Percentiles rank a stretch among this genome's conserved stretches.
Conservation (phyloP, 169 alveolate genomes). For the Eimeria praecox region DNA sequence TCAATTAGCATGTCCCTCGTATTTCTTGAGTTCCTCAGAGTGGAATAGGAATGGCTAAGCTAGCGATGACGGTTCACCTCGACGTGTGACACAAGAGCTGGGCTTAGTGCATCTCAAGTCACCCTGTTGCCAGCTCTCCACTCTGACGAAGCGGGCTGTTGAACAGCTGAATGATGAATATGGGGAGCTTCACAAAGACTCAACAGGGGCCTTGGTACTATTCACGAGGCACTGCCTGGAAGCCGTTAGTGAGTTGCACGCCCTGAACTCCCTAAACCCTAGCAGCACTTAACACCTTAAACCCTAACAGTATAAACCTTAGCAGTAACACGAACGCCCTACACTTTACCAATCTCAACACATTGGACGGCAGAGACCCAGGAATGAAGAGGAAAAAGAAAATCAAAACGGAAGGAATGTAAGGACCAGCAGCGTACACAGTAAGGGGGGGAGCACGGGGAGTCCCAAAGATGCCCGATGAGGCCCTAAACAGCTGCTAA, state of each 20-base stretch:
- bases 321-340: neutral
- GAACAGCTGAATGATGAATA: neutral
- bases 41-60: neutral
- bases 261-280: neutral
- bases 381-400: neutral
- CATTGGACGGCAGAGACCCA: neutral
- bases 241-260: neutral
- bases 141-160: neutral
- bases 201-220: neutral
- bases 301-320: neutral
- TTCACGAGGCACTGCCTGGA: neutral
- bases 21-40: too few species aligned
- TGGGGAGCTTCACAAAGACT: neutral
- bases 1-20: neutral
- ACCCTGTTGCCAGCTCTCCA: neutral
- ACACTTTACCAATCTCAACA: neutral
- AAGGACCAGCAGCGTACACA: neutral
- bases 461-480: neutral
- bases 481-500: neutral
- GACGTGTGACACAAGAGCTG: neutral
- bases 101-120: neutral
- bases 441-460: neutral
- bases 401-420: neutral
- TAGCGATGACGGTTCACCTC: neutral
- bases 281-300: neutral